Evolutionary conservation across 208 protist genomes (phyloP), one percentile per base, ranked within the genome.

Genomic region (Leishmania tropica): DNA sequence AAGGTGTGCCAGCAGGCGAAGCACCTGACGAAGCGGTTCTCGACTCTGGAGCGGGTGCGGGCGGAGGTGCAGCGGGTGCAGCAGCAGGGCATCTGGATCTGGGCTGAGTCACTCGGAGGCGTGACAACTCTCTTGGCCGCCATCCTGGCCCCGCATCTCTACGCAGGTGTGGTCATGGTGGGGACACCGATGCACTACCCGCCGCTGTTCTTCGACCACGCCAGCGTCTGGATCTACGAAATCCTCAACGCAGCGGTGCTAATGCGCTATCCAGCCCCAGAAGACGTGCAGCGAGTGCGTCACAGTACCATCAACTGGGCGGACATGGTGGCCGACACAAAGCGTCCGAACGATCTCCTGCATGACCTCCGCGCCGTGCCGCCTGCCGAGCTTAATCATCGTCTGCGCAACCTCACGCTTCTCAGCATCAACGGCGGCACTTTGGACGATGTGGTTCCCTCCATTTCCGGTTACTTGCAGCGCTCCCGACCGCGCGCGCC

Each of bases 81-180:
- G 51, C 72, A 87, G 24, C 31, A 65, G 4, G 93, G 93, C 5
- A 79, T 96, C 47, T 96, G 93, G 92, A 64, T 95, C 1, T 95
- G 91, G 91, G 88, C 87, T 6, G 93, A 95, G 81, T 96, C 93
- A 1, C 76, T 95, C 0, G 93, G 93, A 37, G 92, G 93, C n/a
- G 83, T 88, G 42, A 79, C 94, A 28, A 84, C 79, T 15, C 64
- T 94, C 28, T 78, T 94, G 19, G 91, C 92, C 3, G 83, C 92
- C 3, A 2, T 96, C 17, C 47, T 96, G 54, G 79, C 82, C 24
- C 93, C 93, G 28, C 71, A 93, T 15, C 67, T 95, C 54, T 89
- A 92, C 74, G 91, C 91, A 21, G 93, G 93, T 3, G 81, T 95
- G 60, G 87, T 95, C 0, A 81, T 95, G 78, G 88, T 94, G 2